phyloP scores from a whole-genome alignment of 2,329 filamentous ascomycete genomes.

The Volutella citrinella region DNA sequence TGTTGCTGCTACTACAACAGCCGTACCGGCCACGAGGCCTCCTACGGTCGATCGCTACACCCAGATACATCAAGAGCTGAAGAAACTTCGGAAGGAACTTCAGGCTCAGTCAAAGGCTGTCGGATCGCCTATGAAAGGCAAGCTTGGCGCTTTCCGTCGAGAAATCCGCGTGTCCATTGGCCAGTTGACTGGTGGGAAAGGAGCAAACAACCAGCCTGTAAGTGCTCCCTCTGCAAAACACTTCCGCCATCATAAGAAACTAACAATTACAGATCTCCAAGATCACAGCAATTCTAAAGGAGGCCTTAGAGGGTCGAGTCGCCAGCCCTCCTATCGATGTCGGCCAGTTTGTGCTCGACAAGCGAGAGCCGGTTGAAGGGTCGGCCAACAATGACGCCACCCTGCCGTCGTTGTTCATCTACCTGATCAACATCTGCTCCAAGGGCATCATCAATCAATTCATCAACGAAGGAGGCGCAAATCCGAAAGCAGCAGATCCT shows the following conservation, averaged over 20 bases:
- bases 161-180: conserved; percentile 70
- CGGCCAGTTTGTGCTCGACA: conserved; percentile 48
- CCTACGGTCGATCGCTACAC: conserved; percentile 43
- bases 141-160: conserved; percentile 69
- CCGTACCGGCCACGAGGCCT: conserved; percentile 8
- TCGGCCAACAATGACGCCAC: conserved; percentile 49
- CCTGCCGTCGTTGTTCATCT: conserved; percentile 66
- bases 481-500: conserved; percentile 67
- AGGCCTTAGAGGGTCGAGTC: conserved; percentile 49
- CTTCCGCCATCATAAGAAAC: background rate
- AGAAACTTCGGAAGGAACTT: conserved; percentile 60
- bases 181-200: conserved; percentile 65
- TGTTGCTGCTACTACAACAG: conserved; percentile 3
- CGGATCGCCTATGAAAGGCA: conserved; percentile 54
- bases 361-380: conserved; percentile 45
- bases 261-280: conserved; percentile 31
- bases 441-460: conserved; percentile 72
- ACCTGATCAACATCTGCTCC: conserved; percentile 72
- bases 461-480: conserved; percentile 62
- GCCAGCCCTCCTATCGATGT: conserved; percentile 54
- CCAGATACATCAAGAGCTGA: conserved; percentile 67
- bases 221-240: conserved; percentile 19
- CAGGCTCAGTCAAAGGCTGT: conserved; percentile 51
- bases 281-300: conserved; percentile 44
- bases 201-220: conserved; percentile 50